Evolutionary conservation across 164 flowering plant species (phyloP), one percentile per base, ranked within the genome.

Genomic region (Amborella trichopoda): DNA sequence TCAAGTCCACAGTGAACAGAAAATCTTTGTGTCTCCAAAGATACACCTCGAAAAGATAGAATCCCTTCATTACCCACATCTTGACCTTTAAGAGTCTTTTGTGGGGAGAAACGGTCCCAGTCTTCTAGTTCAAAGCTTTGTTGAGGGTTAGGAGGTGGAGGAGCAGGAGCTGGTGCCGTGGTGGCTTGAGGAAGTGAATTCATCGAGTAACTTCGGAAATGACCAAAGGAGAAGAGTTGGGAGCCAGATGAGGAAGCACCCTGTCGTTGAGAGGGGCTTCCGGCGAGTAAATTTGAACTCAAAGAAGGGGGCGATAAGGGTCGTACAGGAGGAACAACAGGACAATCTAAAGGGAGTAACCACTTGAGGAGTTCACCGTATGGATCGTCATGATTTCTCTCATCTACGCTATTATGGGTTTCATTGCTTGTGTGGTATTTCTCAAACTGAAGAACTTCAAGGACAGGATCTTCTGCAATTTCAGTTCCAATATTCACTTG

Each of bases 201-300:
- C 99, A 93, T 93, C 20, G 99, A 88, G 59, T 93, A 80, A 64
- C 99, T 93, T 65, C 96, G 80, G 52, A 93, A 79, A 63, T 84
- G 62, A 42, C 86, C 74, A 60, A 83, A 77, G 38, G 96, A 84
- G 39, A 89, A 80, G 32, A 85, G 74, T 45, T 75, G 95, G 43
- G 91, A 83, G 48, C 94, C 73, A 45, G 94, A 70, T 44, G 96
- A 69, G 40, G 83, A 61, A 38, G 54, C 45, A 23, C 34, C 55
- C 3, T 81, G 60, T 55, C 61, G 82, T 2, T 71, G 71, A 28
- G 84, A 55, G 44, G 77, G 26, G 54, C 65, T 68, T 20, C 76
- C 69, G 55, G 68, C 52, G 44, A 69, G 68, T 28, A 81, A 42
- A 69, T 48, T 63, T 34, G 88, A 58, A 64, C 62, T 66, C 50